These are phyloP conservation scores for Cetradonia linearis DNA, from an alignment of 495 filamentous ascomycete species.

Conservation along the genomic window DNA sequence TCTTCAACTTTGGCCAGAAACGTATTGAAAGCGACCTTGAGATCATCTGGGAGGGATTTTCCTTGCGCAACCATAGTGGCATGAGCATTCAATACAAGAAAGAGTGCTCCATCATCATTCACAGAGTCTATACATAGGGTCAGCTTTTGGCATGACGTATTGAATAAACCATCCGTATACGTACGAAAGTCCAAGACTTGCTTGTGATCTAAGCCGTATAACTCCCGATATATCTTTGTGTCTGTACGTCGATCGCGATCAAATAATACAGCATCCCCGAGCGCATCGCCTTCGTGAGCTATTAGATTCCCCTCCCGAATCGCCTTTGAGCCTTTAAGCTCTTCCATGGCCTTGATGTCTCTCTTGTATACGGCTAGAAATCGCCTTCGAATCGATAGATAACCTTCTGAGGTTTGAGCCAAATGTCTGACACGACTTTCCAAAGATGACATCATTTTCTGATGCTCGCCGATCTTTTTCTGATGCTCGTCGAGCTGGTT, in stretches of 20 bases:
- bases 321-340: neutral
- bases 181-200: conserved; percentile 8
- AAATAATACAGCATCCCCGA: neutral
- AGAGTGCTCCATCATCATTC: conserved; percentile 1
- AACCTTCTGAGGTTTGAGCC: neutral
- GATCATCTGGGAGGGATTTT: neutral
- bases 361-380: neutral
- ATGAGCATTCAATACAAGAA: conserved; percentile 11
- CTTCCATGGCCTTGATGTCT: neutral
- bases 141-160: conserved; percentile 1
- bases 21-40: neutral
- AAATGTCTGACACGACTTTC: neutral
- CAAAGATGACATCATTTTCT: neutral
- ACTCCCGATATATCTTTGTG: neutral
- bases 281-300: neutral
- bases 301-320: neutral
- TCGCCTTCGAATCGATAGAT: neutral
- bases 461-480: neutral
- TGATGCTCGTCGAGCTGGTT: neutral
- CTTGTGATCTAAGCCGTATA: neutral
- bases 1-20: conserved; percentile 5
- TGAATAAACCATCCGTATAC: neutral
- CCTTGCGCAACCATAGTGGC: conserved; percentile 2
- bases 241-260: neutral
- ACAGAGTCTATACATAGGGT: conserved; percentile 8